phyloP scores from a whole-genome alignment of 768 basidiomycete genomes.

The Russula olivacea region DNA sequence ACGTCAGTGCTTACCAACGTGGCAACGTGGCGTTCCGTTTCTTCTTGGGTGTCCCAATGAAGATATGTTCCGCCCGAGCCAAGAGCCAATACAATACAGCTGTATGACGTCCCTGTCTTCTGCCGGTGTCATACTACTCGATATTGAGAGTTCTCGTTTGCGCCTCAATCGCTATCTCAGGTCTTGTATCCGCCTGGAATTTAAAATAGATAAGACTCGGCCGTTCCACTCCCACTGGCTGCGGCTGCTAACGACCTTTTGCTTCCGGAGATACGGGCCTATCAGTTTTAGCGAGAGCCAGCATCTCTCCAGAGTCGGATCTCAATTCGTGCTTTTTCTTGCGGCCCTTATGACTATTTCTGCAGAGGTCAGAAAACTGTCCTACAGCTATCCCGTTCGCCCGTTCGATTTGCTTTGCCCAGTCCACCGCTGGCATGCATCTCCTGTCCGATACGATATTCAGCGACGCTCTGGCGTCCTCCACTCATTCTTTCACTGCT shows the following conservation, averaged over 20 bases:
- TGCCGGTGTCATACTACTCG: background rate
- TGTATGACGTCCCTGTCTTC: background rate
- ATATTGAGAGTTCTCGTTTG: background rate
- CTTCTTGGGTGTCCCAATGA: background rate
- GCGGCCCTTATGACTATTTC: background rate
- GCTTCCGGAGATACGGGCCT: background rate
- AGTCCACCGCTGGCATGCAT: conserved; percentile 7
- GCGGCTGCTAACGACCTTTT: background rate
- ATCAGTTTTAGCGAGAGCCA: background rate
- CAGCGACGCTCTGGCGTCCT: conserved; percentile 6
- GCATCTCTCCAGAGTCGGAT: background rate
- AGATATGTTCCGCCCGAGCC: conserved; percentile 1
- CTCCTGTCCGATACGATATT: conserved; percentile 9
- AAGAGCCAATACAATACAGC: no score
- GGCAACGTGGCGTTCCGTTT: no score
- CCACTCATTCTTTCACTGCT: background rate
- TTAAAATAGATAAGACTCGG: conserved; percentile 2
- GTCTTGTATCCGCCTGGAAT: background rate
- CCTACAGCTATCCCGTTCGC: background rate
- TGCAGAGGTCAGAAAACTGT: background rate
- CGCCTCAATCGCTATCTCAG: background rate
- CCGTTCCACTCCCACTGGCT: background rate
- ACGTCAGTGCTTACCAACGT: no score
- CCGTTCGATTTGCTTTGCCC: background rate
- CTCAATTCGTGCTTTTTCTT: background rate